phyloP scores from a whole-genome alignment of 2,329 filamentous ascomycete genomes.

The Cordyceps tenuipes region DNA sequence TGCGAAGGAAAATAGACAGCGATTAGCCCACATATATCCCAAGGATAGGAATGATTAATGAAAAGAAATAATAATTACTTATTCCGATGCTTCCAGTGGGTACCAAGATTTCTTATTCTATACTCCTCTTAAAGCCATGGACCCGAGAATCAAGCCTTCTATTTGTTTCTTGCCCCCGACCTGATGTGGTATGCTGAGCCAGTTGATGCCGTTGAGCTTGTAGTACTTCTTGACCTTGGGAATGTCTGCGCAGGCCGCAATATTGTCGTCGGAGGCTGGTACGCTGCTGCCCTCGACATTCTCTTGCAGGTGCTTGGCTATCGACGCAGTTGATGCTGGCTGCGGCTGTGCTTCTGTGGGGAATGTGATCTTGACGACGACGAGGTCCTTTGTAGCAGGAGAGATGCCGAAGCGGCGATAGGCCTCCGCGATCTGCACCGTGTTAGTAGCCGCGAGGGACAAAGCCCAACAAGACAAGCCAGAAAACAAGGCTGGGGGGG shows the following conservation, averaged over 20 bases:
- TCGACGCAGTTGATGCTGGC: constrained; percentile 34
- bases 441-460: neutral
- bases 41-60: constrained; percentile 9
- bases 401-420: constrained; percentile 83
- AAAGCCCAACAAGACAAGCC: neutral
- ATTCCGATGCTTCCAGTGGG: neutral
- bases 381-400: constrained; percentile 59
- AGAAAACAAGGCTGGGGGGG: neutral
- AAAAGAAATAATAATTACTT: constrained; percentile 8
- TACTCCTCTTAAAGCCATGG: constrained; percentile 56
- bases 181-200: constrained; percentile 36
- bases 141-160: constrained; percentile 62
- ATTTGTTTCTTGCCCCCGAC: constrained; percentile 41
- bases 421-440: constrained; percentile 70
- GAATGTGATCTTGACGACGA: constrained; percentile 71
- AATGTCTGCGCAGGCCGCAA: constrained; percentile 54
- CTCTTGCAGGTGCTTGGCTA: constrained; percentile 50
- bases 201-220: constrained; percentile 61
- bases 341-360: constrained; percentile 35
- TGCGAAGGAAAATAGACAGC: constrained; percentile 9
- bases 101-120: constrained; percentile 12
- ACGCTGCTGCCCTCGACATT: constrained; percentile 54
- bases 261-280: constrained; percentile 53
- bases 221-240: constrained; percentile 74
- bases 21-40: constrained; percentile 7